Conservation (phyloP, 257 asterid species). For the Striga asiatica region DNA sequence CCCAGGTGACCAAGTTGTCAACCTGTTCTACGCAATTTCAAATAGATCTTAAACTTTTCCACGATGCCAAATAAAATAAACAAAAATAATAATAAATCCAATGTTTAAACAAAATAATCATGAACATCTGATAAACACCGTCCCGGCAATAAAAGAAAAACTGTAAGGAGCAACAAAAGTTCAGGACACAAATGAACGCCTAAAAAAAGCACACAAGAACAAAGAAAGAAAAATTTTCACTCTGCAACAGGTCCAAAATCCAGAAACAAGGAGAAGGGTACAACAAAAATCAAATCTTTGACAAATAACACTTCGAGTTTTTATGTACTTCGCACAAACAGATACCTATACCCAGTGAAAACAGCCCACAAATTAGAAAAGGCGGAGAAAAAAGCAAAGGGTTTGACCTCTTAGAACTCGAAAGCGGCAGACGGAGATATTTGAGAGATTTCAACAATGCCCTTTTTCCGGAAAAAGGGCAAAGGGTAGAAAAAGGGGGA, state of each 20-base stretch:
- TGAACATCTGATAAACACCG: neutral
- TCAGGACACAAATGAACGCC: neutral
- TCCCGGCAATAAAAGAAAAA: neutral
- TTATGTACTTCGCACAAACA: neutral
- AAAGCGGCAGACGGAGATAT: neutral
- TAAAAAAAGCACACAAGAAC: neutral
- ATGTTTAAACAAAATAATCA: neutral
- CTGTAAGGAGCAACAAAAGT: neutral
- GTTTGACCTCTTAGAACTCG: neutral
- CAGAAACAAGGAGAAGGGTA: neutral
- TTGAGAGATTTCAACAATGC: neutral
- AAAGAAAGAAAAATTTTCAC: neutral
- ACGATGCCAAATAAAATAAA: neutral
- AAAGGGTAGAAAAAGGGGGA: neutral
- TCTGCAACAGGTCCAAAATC: neutral
- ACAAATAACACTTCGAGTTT: neutral
- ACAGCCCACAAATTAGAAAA: neutral
- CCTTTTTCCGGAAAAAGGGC: neutral
- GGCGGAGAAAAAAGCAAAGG: neutral
- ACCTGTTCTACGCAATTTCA: neutral
- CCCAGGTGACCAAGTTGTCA: neutral
- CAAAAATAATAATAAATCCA: neutral
- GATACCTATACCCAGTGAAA: neutral
- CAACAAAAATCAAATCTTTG: neutral
- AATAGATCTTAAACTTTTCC: neutral